Evolutionary conservation across 73 alveolate genomes (phyloP).

Genomic region (Paramecium sexaurelia): DNA sequence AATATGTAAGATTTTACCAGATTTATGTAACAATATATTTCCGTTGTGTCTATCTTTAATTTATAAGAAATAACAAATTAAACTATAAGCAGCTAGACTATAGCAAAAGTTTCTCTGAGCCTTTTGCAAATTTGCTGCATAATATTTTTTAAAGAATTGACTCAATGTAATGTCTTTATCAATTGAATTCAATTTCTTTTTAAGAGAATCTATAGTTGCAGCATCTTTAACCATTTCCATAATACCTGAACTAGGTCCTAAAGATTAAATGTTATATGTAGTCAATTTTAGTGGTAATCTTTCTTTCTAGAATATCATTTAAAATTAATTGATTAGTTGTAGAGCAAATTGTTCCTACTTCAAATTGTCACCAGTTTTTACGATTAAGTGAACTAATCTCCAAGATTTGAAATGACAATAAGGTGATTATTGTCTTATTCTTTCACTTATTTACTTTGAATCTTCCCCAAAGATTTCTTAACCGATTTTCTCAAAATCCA

Average conservation of each 20-base stretch:
- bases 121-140: conserved; percentile 36
- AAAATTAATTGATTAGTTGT: conserved; percentile 71
- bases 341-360: conserved; percentile 79
- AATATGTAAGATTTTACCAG: conserved; percentile 91
- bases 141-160: conserved; percentile 51
- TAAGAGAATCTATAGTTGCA: conserved; percentile 83
- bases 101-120: conserved; percentile 82
- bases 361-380: conserved; percentile 77
- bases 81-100: conserved; percentile 88
- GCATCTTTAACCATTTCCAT: conserved; percentile 90
- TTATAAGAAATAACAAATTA: conserved; percentile 89
- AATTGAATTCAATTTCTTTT: conserved; percentile 65
- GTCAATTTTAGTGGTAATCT: conserved; percentile 72
- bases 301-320: conserved; percentile 71
- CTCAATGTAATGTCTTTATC: conserved; percentile 65
- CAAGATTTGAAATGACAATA: conserved; percentile 65
- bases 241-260: conserved; percentile 88
- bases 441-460: conserved; percentile 30
- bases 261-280: conserved; percentile 85
- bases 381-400: conserved; percentile 63
- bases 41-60: conserved; percentile 96
- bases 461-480: conserved; percentile 63
- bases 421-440: conserved; percentile 67
- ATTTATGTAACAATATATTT: conserved; percentile 84
- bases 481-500: conserved; percentile 7